Conservation (phyloP, 108 stramenopile genomes). For the Discostella stelligeroides region DNA sequence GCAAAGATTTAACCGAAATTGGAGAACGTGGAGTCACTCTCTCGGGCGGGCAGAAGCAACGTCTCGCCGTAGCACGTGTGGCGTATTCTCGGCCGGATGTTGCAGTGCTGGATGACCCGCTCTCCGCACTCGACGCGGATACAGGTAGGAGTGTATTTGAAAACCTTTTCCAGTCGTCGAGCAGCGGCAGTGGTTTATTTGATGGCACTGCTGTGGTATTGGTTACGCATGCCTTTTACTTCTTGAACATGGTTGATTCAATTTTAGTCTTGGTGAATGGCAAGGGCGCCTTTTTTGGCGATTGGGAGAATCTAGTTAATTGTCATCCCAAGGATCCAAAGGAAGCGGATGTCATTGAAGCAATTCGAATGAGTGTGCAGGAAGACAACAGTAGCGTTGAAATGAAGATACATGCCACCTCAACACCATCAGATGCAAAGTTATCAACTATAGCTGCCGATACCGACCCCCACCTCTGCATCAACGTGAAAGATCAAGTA, state of each 20-base stretch:
- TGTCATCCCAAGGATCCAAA: constrained; percentile 51
- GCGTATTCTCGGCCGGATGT: constrained; percentile 78
- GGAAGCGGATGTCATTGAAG: constrained; percentile 59
- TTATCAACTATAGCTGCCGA: neutral
- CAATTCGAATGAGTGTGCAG: constrained; percentile 70
- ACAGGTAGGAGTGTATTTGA: constrained; percentile 85
- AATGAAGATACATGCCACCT: too few species aligned
- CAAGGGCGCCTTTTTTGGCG: constrained; percentile 63
- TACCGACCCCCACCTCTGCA: constrained; percentile 9
- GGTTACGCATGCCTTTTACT: constrained; percentile 90
- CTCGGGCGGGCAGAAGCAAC: constrained; percentile 84
- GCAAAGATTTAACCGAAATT: constrained; percentile 82
- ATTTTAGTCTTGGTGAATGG: constrained; percentile 77
- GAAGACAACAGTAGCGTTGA: constrained; percentile 38
- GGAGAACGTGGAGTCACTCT: constrained; percentile 94
- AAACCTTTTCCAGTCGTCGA: constrained; percentile 42
- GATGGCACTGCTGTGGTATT: constrained; percentile 66
- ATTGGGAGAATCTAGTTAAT: constrained; percentile 66
- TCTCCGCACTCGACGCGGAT: constrained; percentile 90
- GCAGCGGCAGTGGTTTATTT: constrained; percentile 39
- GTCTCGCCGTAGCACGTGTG: constrained; percentile 75
- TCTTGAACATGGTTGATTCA: constrained; percentile 70
- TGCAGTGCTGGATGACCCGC: constrained; percentile 88
- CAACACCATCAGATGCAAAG: neutral
- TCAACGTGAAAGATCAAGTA: neutral